Evolutionary conservation across 306 rosid genomes (phyloP).

Genomic region (Phaseolus lunatus): DNA sequence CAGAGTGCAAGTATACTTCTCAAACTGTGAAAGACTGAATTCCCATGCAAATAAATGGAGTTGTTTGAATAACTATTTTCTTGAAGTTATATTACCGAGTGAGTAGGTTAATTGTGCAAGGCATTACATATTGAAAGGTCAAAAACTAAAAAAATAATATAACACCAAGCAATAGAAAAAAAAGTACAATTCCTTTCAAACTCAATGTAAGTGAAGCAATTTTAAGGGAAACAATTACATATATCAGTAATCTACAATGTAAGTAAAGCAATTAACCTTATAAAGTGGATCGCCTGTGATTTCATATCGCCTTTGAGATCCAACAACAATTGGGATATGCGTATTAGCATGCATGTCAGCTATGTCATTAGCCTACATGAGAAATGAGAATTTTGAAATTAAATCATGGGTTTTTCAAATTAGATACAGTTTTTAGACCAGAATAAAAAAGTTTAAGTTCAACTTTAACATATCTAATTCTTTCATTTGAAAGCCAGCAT

Average conservation of each 20-base stretch:
- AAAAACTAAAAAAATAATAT: conserved; percentile 23
- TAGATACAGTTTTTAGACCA: neutral
- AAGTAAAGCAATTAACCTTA: conserved; percentile 59
- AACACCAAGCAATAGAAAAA: neutral
- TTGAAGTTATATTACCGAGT: neutral
- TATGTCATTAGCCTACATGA: conserved; percentile 74
- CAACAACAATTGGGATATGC: conserved; percentile 85
- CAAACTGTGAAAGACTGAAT: conserved; percentile 12
- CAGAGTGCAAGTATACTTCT: conserved; percentile 1
- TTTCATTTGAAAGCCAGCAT: conserved; percentile 25
- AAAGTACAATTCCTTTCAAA: conserved; percentile 6
- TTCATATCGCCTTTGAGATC: conserved; percentile 91
- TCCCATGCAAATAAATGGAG: neutral
- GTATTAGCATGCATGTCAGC: conserved; percentile 80
- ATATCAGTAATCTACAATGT: conserved; percentile 17
- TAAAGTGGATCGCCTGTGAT: conserved; percentile 84
- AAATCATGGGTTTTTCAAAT: neutral
- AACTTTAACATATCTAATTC: conserved; percentile 12
- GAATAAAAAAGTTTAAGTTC: conserved; percentile 17
- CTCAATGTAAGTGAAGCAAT: neutral
- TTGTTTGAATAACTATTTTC: conserved; percentile 8
- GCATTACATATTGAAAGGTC: neutral
- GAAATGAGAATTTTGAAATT: neutral
- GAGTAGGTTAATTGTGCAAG: neutral
- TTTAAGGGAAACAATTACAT: neutral